phyloP scores from a whole-genome alignment of 306 rosid genomes.

The Ceratonia siliqua region DNA sequence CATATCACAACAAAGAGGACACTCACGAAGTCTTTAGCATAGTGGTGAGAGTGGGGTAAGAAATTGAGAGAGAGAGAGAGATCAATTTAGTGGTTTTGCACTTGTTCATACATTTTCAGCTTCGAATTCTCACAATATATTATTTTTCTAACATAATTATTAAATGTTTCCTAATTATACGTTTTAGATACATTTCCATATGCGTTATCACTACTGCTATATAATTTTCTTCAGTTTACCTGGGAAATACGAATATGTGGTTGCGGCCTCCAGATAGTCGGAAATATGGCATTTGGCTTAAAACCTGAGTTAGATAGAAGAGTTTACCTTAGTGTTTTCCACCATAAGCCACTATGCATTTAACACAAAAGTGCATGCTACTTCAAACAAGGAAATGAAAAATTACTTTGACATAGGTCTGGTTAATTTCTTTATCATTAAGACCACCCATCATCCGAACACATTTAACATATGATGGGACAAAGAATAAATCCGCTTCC shows the following conservation, averaged over 20 bases:
- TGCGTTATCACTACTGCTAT: background rate
- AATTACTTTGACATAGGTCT: slow-evolving; percentile 66
- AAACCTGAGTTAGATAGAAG: slow-evolving; percentile 50
- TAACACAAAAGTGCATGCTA: background rate
- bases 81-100: background rate
- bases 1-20: background rate
- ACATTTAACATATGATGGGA: slow-evolving; percentile 86
- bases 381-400: slow-evolving; percentile 16
- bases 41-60: background rate
- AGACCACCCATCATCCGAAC: slow-evolving; percentile 93
- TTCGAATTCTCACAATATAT: background rate
- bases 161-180: background rate
- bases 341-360: background rate
- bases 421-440: slow-evolving; percentile 79
- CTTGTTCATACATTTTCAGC: background rate
- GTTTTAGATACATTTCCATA: background rate
- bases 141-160: background rate
- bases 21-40: background rate
- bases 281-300: slow-evolving; percentile 94
- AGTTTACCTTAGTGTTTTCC: slow-evolving; percentile 25
- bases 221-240: slow-evolving; percentile 46
- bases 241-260: slow-evolving; percentile 93
- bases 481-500: slow-evolving; percentile 91
- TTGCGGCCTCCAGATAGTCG: slow-evolving; percentile 91
- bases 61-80: background rate